Evolutionary conservation across 192 early-diverging fungal genomes (phyloP).

Genomic region (Entomortierella parvispora): DNA sequence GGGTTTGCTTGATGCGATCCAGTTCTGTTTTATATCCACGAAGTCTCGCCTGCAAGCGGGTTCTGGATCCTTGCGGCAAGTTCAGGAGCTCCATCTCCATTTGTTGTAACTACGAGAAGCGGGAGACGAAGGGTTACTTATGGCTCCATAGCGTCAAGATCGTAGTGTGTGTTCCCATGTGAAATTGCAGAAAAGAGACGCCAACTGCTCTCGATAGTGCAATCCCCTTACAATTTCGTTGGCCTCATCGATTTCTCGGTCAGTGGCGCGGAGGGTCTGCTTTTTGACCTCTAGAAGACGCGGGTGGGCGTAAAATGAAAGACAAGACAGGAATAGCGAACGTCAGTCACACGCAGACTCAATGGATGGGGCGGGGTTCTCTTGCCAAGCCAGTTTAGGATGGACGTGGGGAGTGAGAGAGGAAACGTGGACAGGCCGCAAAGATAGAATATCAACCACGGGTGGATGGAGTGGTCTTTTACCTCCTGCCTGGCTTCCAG

Average conservation of each 20-base stretch:
- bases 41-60: conserved; percentile 73
- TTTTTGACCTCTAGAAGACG: conserved; percentile 72
- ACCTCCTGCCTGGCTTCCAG: conserved; percentile 68
- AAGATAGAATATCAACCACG: too few relatives aligned
- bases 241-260: conserved; percentile 89
- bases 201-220: not conserved
- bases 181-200: too few relatives aligned
- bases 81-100: conserved; percentile 94
- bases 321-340: not conserved
- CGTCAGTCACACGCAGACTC: not conserved
- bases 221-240: conserved; percentile 81
- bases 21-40: conserved; percentile 82
- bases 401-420: too few relatives aligned
- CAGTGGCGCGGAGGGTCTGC: conserved; percentile 75
- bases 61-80: conserved; percentile 68
- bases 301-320: not conserved
- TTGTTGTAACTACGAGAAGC: conserved; percentile 73
- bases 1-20: conserved; percentile 80
- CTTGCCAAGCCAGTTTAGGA: not conserved
- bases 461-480: conserved; percentile 15
- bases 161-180: too few relatives aligned
- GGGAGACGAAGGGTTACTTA: not conserved
- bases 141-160: not conserved
- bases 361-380: not conserved
- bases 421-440: too few relatives aligned